Evolutionary conservation across 2,329 filamentous ascomycete genomes (phyloP).

Genomic region (Talaromyces marneffei): DNA sequence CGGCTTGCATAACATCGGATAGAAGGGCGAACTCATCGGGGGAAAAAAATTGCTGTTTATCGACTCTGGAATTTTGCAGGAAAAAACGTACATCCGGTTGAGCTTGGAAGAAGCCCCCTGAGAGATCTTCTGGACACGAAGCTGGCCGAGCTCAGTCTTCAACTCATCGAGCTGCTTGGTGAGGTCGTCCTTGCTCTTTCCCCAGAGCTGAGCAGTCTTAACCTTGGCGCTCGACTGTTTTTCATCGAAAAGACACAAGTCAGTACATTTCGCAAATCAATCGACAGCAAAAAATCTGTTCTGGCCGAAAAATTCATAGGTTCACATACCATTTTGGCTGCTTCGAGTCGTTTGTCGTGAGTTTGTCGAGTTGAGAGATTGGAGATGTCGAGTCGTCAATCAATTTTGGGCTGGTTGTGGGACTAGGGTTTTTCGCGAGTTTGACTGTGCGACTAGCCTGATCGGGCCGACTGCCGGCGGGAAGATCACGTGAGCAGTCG

Average conservation of each 20-base stretch:
- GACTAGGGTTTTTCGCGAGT: slow-evolving; percentile 40
- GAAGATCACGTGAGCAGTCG: not conserved
- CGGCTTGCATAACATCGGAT: slow-evolving; percentile 11
- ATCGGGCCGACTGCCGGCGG: not conserved
- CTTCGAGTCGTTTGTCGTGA: slow-evolving; percentile 40
- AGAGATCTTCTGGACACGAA: slow-evolving; percentile 97
- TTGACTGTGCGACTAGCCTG: slow-evolving; percentile 12
- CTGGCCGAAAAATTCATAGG: not conserved
- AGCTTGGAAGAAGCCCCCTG: slow-evolving; percentile 90
- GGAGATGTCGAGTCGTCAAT: slow-evolving; percentile 31
- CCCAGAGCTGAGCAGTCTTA: slow-evolving; percentile 95
- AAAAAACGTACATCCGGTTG: slow-evolving; percentile 78
- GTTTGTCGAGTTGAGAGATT: slow-evolving; percentile 41
- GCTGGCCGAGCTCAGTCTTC: slow-evolving; percentile 92
- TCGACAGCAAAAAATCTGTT: not conserved
- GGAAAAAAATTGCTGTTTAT: not conserved
- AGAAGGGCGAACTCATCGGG: not conserved
- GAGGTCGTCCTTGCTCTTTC: slow-evolving; percentile 99
- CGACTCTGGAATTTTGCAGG: slow-evolving; percentile 4
- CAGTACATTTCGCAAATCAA: slow-evolving; percentile 11
- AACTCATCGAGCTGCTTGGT: slow-evolving; percentile 90
- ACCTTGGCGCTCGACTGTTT: slow-evolving; percentile 63
- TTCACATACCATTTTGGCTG: slow-evolving; percentile 41
- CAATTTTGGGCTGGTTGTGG: slow-evolving; percentile 38
- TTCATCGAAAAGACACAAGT: slow-evolving; percentile 1